Evolutionary conservation across 805 yeast species (phyloP).

Genomic region (Priceomyces castillae): DNA sequence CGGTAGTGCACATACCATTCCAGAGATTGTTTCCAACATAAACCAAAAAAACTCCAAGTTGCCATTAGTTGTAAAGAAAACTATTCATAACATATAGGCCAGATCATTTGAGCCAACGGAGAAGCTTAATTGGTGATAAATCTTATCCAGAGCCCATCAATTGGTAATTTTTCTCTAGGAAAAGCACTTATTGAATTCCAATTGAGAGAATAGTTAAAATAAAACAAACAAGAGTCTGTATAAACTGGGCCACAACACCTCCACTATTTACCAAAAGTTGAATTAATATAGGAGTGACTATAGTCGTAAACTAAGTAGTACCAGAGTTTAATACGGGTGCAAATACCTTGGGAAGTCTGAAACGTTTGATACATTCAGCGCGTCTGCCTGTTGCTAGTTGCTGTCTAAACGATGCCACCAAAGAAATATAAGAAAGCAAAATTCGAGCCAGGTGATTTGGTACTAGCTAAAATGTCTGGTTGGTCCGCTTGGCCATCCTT

Average conservation of each 20-base stretch:
- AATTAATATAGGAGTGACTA: too few species aligned
- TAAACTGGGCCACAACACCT: too few species aligned
- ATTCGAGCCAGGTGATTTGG: conserved; percentile 36
- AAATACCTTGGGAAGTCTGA: neutral
- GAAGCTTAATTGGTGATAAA: neutral
- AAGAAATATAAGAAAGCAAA: conserved; percentile 19
- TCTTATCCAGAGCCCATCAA: neutral
- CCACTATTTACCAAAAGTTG: too few species aligned
- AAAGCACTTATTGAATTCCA: too few species aligned
- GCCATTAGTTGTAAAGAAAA: neutral
- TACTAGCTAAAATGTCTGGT: conserved; percentile 44
- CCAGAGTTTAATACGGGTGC: neutral
- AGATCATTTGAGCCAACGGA: neutral
- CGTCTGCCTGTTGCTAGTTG: neutral
- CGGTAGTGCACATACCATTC: neutral
- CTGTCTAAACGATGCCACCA: conserved; percentile 28
- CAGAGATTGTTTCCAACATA: neutral
- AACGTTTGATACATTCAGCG: neutral
- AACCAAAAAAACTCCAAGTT: neutral
- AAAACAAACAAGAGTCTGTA: too few species aligned
- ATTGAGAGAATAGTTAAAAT: too few species aligned
- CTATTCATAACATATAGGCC: neutral
- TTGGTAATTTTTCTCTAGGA: too few species aligned
- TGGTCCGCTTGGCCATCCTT: conserved; percentile 52
- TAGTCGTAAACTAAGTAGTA: neutral